Base-by-base conservation (phyloP, 768 basidiomycete genomes). In the Arthromyces matolae region DNA sequence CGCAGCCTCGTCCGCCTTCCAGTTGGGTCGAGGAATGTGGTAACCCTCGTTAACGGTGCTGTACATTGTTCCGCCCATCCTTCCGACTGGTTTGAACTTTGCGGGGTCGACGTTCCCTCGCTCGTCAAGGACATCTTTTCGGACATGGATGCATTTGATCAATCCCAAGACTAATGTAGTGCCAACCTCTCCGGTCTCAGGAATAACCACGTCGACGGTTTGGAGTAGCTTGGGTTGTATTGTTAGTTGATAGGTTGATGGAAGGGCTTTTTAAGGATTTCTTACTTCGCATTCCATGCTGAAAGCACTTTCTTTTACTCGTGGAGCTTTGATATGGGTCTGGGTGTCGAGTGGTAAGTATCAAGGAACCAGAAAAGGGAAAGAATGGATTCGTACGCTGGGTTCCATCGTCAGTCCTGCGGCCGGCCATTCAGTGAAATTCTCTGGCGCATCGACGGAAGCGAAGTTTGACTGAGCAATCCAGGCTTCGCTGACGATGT, bases 401-500 rank as follows among this genome's bases (percentile, higher is more conserved):
- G 73, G 68, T 51, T 71, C 77, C 58, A 69, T 73, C 4, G 80
- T 83, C 49, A 84, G 60, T 10, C 84, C 84, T 37, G 79, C 79
- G 34, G 84, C 60, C 4, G 64, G 65, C 84, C 85, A 86, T 62
- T 83, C 81, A 46, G 75, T 73, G 22, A 77, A 64, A 14, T 74
- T 65, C 6, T 63, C 62, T 8, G 81, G 83, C 3, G 79, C 70
- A 48, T 84, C 73, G 14, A 81, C 68, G 1, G 74, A 69, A 39
- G 69, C 63, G 20, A 62, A 60, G 52, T 84, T 84, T 4, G 83
- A 81, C 8, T 79, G 75, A 46, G 77, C 75, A 31, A 79, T 58
- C 66, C 80, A 85, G 0, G 84, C 72, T 62, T 88, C 83, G 54
- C 84, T 86, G 62, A 92, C 84, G 39, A 86, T 81, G 53, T 84